phyloP scores from a whole-genome alignment of 2,329 filamentous ascomycete species.

The Penicillium psychrosexuale region DNA sequence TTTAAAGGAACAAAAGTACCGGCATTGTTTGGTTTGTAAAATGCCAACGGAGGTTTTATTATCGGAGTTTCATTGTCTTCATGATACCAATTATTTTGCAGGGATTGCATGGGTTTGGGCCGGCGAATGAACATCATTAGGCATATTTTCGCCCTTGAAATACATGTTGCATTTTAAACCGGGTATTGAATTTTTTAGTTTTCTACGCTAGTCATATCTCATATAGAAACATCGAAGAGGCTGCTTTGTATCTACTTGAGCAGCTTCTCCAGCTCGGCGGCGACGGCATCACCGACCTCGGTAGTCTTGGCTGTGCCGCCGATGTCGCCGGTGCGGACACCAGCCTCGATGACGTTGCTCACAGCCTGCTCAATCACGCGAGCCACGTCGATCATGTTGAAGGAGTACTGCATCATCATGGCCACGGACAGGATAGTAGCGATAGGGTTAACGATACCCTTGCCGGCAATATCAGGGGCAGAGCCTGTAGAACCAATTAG shows the following conservation, averaged over 20 bases:
- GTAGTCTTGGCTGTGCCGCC: constrained; percentile 70
- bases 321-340: constrained; percentile 78
- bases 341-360: constrained; percentile 67
- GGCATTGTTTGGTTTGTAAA: constrained; percentile 5
- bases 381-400: constrained; percentile 74
- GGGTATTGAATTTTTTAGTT: constrained; percentile 25
- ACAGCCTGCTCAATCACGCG: constrained; percentile 27
- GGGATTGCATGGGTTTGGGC: neutral
- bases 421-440: constrained; percentile 88
- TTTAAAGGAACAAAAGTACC: neutral
- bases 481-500: constrained; percentile 55
- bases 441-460: constrained; percentile 88
- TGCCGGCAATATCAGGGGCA: constrained; percentile 87
- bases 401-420: constrained; percentile 95
- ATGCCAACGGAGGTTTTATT: constrained; percentile 2
- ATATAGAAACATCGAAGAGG: constrained; percentile 13
- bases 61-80: constrained; percentile 14
- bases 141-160: neutral
- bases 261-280: constrained; percentile 67
- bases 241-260: constrained; percentile 47
- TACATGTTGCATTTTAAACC: constrained; percentile 9
- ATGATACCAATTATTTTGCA: constrained; percentile 16
- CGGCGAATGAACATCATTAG: constrained; percentile 1
- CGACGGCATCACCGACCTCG: constrained; percentile 80
- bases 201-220: constrained; percentile 26